phyloP scores from a whole-genome alignment of 108 stramenopile genomes.

The Cyclotella choctawhatcheeana region DNA sequence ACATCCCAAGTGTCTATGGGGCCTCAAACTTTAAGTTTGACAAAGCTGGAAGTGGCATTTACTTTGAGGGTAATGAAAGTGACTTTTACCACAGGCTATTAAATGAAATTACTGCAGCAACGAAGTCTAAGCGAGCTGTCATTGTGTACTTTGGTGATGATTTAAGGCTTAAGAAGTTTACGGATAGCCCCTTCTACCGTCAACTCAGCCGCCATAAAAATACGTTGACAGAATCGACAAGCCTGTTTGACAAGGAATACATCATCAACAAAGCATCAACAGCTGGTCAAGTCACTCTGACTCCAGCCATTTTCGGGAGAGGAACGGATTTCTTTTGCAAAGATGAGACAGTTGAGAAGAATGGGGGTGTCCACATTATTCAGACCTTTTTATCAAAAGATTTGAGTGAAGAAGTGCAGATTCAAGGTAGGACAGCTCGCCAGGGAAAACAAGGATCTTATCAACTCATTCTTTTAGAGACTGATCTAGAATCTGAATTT shows the following conservation, averaged over 20 bases:
- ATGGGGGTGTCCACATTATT: conserved; percentile 60
- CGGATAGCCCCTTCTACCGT: conserved; percentile 41
- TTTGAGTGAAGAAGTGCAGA: conserved; percentile 66
- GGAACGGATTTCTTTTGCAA: conserved; percentile 75
- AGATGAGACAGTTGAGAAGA: conserved; percentile 54
- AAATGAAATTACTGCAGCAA: conserved; percentile 42
- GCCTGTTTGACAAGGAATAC: conserved; percentile 52
- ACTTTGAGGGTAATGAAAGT: conserved; percentile 47
- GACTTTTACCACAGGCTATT: conserved; percentile 61
- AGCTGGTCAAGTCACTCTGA: conserved; percentile 60
- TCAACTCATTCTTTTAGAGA: conserved; percentile 56
- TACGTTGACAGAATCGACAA: conserved; percentile 57
- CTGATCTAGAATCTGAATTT: conserved; percentile 60
- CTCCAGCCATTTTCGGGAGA: conserved; percentile 65
- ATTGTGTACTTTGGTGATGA: conserved; percentile 62
- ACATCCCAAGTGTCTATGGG: conserved; percentile 66
- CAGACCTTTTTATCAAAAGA: conserved; percentile 63
- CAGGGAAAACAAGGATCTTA: conserved; percentile 69
- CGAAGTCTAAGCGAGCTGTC: conserved; percentile 56
- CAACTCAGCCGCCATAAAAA: conserved; percentile 58
- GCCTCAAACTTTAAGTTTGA: conserved; percentile 62
- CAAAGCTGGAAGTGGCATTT: conserved; percentile 59
- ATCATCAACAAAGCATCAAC: conserved; percentile 64
- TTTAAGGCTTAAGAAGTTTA: conserved; percentile 45
- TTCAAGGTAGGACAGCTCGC: conserved; percentile 68